phyloP scores from a whole-genome alignment of 2,329 filamentous ascomycete genomes.

The Fusarium redolens region DNA sequence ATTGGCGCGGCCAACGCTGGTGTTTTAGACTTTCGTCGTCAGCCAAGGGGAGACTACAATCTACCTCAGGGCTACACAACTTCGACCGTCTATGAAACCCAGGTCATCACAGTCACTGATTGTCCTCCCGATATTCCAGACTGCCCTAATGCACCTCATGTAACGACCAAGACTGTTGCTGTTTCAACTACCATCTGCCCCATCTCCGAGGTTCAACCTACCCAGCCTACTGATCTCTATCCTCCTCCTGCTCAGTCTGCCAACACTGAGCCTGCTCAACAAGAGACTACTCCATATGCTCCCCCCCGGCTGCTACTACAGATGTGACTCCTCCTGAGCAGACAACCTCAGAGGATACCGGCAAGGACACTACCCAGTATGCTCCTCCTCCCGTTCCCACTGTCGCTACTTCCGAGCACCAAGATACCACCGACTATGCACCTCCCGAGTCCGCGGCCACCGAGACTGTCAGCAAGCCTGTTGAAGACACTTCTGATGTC shows the following conservation, averaged over 20 bases:
- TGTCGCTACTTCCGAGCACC: slow-evolving; percentile 10
- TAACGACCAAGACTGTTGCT: background rate
- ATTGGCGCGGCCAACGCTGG: slow-evolving; percentile 28
- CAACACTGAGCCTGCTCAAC: slow-evolving; percentile 6
- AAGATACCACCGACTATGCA: slow-evolving; percentile 12
- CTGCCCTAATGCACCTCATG: background rate
- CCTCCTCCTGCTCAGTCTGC: background rate
- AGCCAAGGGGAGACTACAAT: slow-evolving; percentile 7
- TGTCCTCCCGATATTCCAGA: background rate
- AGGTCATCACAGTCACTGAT: background rate
- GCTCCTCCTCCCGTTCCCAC: slow-evolving; percentile 11
- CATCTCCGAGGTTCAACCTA: background rate
- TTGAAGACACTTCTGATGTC: background rate
- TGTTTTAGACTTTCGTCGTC: slow-evolving; percentile 14
- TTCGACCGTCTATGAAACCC: background rate
- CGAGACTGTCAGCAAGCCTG: slow-evolving; percentile 12
- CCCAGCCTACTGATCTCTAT: background rate
- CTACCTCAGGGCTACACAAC: background rate
- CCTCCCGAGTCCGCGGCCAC: slow-evolving; percentile 16
- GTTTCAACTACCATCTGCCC: slow-evolving; percentile 5
- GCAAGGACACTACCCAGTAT: slow-evolving; percentile 11
- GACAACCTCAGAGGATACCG: background rate
- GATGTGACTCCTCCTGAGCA: background rate
- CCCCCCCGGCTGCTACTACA: background rate
- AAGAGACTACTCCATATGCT: slow-evolving; percentile 16